These are phyloP conservation scores for Xylariaceae sp. DNA, from an alignment of 2,329 filamentous ascomycete genomes.

Conservation along the genomic window DNA sequence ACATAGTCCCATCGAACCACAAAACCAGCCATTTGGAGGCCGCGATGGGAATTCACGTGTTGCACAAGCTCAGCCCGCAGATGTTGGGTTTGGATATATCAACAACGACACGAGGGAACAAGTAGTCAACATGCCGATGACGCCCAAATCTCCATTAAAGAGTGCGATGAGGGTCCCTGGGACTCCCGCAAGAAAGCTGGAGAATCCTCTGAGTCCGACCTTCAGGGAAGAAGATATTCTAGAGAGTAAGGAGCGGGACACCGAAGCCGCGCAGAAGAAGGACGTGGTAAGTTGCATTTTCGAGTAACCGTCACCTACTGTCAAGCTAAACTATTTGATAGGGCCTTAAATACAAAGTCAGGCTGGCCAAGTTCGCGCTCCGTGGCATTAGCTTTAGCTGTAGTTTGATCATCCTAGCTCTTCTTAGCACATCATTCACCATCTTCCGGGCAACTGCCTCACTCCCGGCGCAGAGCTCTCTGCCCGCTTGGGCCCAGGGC, in stretches of 20 bases:
- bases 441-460: conserved; percentile 87
- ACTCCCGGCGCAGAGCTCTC: conserved; percentile 71
- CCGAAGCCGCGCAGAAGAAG: conserved; percentile 82
- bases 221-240: conserved; percentile 84
- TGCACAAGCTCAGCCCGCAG: conserved; percentile 70
- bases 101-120: conserved; percentile 54
- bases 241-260: conserved; percentile 77
- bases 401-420: conserved; percentile 87
- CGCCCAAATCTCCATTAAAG: conserved; percentile 78
- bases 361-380: conserved; percentile 92
- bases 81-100: conserved; percentile 93
- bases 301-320: neutral
- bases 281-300: conserved; percentile 68
- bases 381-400: conserved; percentile 96
- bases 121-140: conserved; percentile 60
- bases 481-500: conserved; percentile 78
- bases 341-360: conserved; percentile 90
- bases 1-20: conserved; percentile 69
- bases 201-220: conserved; percentile 83
- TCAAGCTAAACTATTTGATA: conserved; percentile 39
- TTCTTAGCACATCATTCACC: conserved; percentile 82
- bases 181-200: conserved; percentile 68
- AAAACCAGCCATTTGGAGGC: conserved; percentile 51
- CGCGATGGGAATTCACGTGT: conserved; percentile 53
- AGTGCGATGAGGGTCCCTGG: conserved; percentile 87